Base-by-base conservation (phyloP, 768 basidiomycete genomes). In the Galerina sulciceps region DNA sequence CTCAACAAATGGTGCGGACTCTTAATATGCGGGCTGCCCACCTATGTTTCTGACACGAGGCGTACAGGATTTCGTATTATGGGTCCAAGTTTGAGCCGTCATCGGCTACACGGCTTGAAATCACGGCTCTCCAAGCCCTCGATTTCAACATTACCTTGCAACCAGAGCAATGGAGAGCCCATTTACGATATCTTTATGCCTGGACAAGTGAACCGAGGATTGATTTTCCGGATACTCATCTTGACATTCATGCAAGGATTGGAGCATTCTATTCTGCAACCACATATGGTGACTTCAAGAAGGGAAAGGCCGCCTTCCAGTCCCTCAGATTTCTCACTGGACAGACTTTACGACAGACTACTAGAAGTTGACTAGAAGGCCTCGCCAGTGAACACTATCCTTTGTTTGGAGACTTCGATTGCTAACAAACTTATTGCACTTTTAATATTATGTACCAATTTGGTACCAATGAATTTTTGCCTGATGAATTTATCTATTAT, bases 121-220 rank as follows among this genome's bases (percentile, higher is more conserved):
- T 53, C 11, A 35, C 55, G 10, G 63, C 64, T 13, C 37, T 68
- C 22, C 31, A 53, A 11, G 57, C 58, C 14, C 57, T 69, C 38
- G 62, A 65, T 36, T 59, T 63, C 43, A 64, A 60, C 38, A 54
- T 71, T 20, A 57, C 48, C 34, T 22, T 65, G 15, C 18, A 54
- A 13, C 35, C 43, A 14, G 36, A 18, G 2, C 37, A 53, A 41
- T 59, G 58, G 46, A 35, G 23, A 18, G n/a, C 57, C 55, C 41
- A 60, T 57, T 23, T 59, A 54, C 26, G 23, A n/a, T 37, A 41
- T 13, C 57, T 64, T 48, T 34, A 31, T 5, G 36, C 47, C 4
- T 64, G 57, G 59, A 51, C 60, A 36, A 18, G 20, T 10, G 44
- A 45, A 22, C 48, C 48, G 10, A 50, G 18, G 13, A 45, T 10